phyloP scores from a whole-genome alignment of 1,284 basidiomycete genomes.

The Wolfiporia cocos region DNA sequence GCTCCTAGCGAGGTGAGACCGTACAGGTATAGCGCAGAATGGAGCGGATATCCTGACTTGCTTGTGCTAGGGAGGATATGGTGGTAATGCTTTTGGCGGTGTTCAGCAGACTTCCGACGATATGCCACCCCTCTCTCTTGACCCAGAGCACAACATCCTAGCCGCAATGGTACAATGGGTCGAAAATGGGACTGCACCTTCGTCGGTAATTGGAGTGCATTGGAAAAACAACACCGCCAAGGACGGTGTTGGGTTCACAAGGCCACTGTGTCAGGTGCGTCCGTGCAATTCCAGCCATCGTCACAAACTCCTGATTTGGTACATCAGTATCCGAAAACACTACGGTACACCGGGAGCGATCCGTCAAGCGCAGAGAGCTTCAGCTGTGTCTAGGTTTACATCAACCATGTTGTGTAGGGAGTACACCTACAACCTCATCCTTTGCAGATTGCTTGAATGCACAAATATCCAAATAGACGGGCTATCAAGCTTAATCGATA shows the following conservation, averaged over 20 bases:
- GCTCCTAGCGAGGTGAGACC: neutral
- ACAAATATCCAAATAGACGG: no score
- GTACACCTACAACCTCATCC: no score
- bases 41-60: neutral
- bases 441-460: no score
- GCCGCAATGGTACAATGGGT: constrained; percentile 36
- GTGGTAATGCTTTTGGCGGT: constrained; percentile 22
- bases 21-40: neutral
- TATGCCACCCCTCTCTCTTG: constrained; percentile 19
- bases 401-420: constrained; percentile 8
- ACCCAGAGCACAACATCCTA: constrained; percentile 29
- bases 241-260: constrained; percentile 18
- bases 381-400: constrained; percentile 15
- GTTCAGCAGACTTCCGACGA: constrained; percentile 16
- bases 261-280: constrained; percentile 20
- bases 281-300: no score
- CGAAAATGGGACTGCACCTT: constrained; percentile 30
- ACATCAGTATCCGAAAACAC: constrained; percentile 10
- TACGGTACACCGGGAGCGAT: constrained; percentile 12
- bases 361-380: constrained; percentile 9
- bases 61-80: constrained; percentile 15
- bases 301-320: neutral
- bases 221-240: constrained; percentile 17
- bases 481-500: no score
- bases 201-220: constrained; percentile 22